These are phyloP conservation scores for Cyclotella kingstonii DNA, from an alignment of 108 stramenopile genomes.

Conservation along the genomic window DNA sequence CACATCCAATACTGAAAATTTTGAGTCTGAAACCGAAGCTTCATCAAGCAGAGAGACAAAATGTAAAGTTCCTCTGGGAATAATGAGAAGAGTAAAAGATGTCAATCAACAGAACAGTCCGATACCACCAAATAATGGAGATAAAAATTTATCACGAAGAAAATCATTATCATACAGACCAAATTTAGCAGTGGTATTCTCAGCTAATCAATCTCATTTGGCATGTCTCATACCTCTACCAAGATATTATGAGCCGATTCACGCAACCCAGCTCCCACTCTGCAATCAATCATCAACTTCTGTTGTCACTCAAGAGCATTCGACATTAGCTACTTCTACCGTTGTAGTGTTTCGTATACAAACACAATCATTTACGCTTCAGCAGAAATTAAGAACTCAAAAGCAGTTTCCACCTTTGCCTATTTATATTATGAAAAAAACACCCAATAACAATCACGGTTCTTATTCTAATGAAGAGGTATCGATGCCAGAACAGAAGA, in stretches of 20 bases:
- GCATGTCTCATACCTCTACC: constrained; percentile 39
- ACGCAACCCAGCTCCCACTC: too few relatives aligned
- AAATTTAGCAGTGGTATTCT: constrained; percentile 31
- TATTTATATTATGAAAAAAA: constrained; percentile 31
- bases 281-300: neutral
- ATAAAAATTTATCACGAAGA: neutral
- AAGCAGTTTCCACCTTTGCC: constrained; percentile 24
- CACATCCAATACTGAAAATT: constrained; percentile 17
- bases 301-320: neutral
- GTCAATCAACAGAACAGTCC: neutral
- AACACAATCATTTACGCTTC: constrained; percentile 9
- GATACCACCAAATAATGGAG: neutral
- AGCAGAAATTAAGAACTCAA: constrained; percentile 16
- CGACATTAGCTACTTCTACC: constrained; percentile 11
- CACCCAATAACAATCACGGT: neutral
- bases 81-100: constrained; percentile 14
- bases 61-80: constrained; percentile 36
- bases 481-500: neutral
- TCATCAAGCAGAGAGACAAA: constrained; percentile 41
- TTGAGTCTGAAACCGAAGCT: constrained; percentile 25
- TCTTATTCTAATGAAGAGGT: neutral
- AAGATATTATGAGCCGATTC: constrained; percentile 14
- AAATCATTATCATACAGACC: constrained; percentile 8
- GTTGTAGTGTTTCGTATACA: constrained; percentile 39
- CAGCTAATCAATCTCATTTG: constrained; percentile 28